Conservation (phyloP, 2,329 filamentous ascomycete species). For the Epichloe aotearoae region DNA sequence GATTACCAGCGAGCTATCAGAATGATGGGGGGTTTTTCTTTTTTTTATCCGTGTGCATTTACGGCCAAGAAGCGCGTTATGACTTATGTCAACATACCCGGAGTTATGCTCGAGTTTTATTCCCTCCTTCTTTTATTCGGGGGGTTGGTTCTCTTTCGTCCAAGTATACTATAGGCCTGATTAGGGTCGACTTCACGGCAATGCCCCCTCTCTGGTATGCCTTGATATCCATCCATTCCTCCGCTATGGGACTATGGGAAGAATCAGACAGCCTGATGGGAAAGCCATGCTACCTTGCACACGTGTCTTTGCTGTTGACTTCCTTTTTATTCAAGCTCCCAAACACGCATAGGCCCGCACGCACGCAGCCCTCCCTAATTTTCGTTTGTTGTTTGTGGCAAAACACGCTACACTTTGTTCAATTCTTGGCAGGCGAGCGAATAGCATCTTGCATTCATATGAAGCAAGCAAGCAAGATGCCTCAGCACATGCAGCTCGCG, state of each 20-base stretch:
- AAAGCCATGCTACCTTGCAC: neutral
- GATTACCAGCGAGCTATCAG: conserved; percentile 52
- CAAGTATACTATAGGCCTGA: neutral
- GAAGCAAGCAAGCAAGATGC: neutral
- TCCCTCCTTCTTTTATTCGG: neutral
- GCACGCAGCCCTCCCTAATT: neutral
- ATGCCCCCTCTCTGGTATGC: too few species aligned
- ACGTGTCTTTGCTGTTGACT: neutral
- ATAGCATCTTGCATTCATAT: neutral
- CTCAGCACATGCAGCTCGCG: neutral
- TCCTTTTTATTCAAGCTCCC: neutral
- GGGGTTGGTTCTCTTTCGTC: neutral
- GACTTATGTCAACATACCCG: conserved; percentile 6
- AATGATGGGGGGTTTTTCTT: conserved; percentile 4
- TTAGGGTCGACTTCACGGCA: too few species aligned
- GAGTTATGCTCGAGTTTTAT: conserved; percentile 1
- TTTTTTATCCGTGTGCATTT: neutral
- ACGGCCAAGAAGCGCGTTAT: conserved; percentile 3
- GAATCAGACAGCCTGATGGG: neutral
- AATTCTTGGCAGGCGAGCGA: neutral
- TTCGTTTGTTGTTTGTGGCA: neutral
- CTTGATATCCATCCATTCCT: neutral
- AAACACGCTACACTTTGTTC: neutral
- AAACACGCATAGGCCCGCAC: neutral
- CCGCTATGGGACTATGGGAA: too few species aligned